These are phyloP conservation scores for Podospora comata DNA, from an alignment of 495 filamentous ascomycete species.

Conservation along the genomic window DNA sequence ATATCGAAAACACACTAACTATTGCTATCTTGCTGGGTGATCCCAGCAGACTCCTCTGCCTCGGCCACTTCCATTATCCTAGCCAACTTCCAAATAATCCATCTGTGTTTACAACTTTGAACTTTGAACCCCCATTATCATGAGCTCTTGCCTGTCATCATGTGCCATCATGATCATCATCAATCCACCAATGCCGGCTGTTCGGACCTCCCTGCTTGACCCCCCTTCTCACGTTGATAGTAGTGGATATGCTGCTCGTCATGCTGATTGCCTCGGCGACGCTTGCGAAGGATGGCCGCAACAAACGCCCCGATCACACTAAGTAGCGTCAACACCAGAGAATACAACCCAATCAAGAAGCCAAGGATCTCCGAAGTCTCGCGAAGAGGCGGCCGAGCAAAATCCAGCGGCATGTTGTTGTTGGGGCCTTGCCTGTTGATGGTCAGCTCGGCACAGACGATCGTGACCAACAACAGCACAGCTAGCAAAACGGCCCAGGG, in stretches of 20 bases:
- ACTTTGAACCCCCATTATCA: no score
- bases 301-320: constrained; percentile 26
- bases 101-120: no score
- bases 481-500: constrained; percentile 30
- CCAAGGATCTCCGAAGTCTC: constrained; percentile 33
- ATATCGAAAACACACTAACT: no score
- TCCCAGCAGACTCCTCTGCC: no score
- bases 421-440: constrained; percentile 23
- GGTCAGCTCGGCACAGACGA: constrained; percentile 29
- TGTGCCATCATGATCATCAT: neutral
- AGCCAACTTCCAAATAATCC: no score
- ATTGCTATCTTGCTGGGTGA: no score
- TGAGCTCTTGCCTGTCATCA: neutral
- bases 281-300: neutral
- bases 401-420: constrained; percentile 29
- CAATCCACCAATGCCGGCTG: constrained; percentile 5
- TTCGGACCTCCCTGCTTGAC: neutral
- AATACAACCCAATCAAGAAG: constrained; percentile 29
- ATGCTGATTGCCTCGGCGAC: neutral
- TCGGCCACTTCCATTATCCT: no score
- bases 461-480: constrained; percentile 25
- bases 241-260: neutral
- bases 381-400: constrained; percentile 28
- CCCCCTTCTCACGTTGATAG: neutral
- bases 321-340: constrained; percentile 26